These are phyloP conservation scores for Millerozyma miso DNA, from an alignment of 805 yeast genomes.

Conservation along the genomic window DNA sequence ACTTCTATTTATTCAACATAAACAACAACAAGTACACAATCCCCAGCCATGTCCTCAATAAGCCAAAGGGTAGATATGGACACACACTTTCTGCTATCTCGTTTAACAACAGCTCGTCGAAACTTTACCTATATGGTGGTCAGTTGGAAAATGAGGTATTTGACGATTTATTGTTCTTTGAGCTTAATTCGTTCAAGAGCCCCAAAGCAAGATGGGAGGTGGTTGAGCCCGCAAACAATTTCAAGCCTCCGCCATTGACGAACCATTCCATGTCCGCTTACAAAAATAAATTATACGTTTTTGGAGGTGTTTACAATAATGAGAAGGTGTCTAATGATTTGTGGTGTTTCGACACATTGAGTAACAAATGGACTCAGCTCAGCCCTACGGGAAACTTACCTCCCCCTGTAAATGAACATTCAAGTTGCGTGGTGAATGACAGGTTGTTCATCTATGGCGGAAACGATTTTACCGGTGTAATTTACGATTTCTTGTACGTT, in stretches of 20 bases:
- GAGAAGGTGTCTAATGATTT: constrained; percentile 67
- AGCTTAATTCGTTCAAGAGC: constrained; percentile 78
- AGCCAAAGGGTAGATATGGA: constrained; percentile 93
- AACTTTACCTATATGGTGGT: constrained; percentile 88
- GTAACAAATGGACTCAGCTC: constrained; percentile 66
- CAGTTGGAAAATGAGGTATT: constrained; percentile 81
- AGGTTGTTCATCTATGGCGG: constrained; percentile 88
- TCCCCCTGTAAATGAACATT: constrained; percentile 87
- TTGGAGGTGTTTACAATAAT: constrained; percentile 82
- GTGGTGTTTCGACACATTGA: constrained; percentile 72
- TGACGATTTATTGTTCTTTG: constrained; percentile 82
- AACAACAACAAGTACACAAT: constrained; percentile 42
- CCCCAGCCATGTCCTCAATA: constrained; percentile 42
- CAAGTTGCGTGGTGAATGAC: constrained; percentile 75
- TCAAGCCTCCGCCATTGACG: constrained; percentile 75
- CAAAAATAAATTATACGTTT: constrained; percentile 74
- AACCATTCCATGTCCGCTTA: constrained; percentile 86
- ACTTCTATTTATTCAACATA: constrained; percentile 75
- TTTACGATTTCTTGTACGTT: constrained; percentile 64
- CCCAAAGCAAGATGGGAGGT: constrained; percentile 83
- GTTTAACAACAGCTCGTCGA: constrained; percentile 38
- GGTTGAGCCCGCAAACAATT: constrained; percentile 47
- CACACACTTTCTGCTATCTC: constrained; percentile 81
- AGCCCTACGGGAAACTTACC: constrained; percentile 72
- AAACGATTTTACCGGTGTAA: constrained; percentile 66